Evolutionary conservation across 1,284 basidiomycete genomes (phyloP), one percentile per base, ranked within the genome.

Genomic region (Sutorius eximius): DNA sequence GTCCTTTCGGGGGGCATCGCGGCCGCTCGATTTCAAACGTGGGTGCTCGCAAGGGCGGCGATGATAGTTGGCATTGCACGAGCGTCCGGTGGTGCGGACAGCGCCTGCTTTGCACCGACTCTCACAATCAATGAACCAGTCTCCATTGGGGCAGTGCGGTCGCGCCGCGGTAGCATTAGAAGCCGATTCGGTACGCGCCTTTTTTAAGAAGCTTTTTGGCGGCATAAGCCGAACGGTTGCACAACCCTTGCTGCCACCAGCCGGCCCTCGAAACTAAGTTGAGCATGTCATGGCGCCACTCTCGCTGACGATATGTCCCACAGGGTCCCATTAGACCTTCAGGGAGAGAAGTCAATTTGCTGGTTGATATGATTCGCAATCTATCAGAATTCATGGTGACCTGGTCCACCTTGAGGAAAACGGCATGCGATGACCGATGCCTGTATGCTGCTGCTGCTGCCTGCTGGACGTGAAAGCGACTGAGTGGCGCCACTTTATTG

Each of bases 161-260:
- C n/a, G 29, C 43, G 43, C 29, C 24, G 43, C 64, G 63, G 66
- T 41, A 20, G 64, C 44, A 63, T 51, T 66, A 62, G 33, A 43
- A 42, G 49, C 34, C 41, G 20, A 30, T 37, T 41, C 41, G 38
- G 46, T 40, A 37, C 48, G 45, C 49, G 24, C 24, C 24, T 27
- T 27, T 27, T 27, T 27, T 27, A 5, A 5, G 3, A 27, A 45
- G 38, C 49, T 45, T 59, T 50, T 51, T 16, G 49, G 30, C 58
- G 61, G 51, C 38, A 29, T 43, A 42, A 52, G 46, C 63, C 61
- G 63, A 47, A 36, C 18, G 29, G 41, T 53, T 42, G 37, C 49
- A 42, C 52, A 52, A 58, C 51, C 60, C 52, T 61, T 51, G 52
- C 53, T 37, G 22, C 58, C 24, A 44, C 30, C 36, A 13, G 9